Conservation (phyloP, 1,284 basidiomycete genomes). For the Heterobasidion irregulare region DNA sequence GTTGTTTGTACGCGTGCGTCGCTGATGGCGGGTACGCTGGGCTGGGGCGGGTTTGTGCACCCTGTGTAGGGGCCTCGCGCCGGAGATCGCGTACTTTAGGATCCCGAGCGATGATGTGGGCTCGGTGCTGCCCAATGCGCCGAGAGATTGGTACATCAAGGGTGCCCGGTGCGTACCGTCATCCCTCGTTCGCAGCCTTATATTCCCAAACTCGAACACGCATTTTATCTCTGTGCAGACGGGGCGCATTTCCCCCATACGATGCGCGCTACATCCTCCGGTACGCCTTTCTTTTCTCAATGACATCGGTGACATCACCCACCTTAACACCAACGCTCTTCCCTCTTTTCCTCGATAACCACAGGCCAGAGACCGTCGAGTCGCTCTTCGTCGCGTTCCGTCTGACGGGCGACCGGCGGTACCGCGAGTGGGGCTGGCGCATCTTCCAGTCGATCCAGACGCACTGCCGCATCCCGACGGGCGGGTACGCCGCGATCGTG, state of each 20-base stretch:
- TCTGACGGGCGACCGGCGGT: conserved; percentile 75
- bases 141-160: conserved; percentile 86
- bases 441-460: conserved; percentile 89
- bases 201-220: neutral
- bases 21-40: neutral
- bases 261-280: conserved; percentile 90
- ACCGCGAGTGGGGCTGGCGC: conserved; percentile 81
- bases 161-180: conserved; percentile 40
- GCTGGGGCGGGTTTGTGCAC: too few species aligned
- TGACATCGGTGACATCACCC: neutral
- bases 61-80: conserved; percentile 58
- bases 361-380: conserved; percentile 89
- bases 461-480: conserved; percentile 66
- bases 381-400: conserved; percentile 87
- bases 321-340: neutral
- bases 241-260: conserved; percentile 44
- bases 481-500: conserved; percentile 80
- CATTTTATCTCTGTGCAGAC: conserved; percentile 22
- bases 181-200: neutral
- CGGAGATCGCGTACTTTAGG: conserved; percentile 78
- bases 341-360: neutral
- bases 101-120: conserved; percentile 45
- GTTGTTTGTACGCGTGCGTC: neutral
- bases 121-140: conserved; percentile 22
- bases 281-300: conserved; percentile 23